These are phyloP conservation scores for Zopfochytrium polystomum DNA, from an alignment of 371 early-diverging fungal species.

Conservation along the genomic window DNA sequence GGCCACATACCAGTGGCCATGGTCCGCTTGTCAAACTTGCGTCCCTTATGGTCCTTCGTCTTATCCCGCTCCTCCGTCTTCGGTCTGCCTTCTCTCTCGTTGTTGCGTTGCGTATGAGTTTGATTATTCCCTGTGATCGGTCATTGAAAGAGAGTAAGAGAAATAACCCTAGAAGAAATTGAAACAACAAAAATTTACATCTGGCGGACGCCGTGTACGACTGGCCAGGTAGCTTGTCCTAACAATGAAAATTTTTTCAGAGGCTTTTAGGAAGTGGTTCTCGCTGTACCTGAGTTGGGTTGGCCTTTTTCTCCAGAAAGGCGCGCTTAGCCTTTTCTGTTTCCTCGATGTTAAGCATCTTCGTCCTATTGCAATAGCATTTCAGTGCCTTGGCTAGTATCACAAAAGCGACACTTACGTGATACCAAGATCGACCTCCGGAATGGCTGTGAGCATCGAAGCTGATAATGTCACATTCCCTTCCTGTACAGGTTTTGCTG, in stretches of 20 bases:
- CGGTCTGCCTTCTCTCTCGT: constrained; percentile 2
- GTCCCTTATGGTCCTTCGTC: background rate
- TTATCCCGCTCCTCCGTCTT: constrained; percentile 3
- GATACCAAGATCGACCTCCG: constrained; percentile 88
- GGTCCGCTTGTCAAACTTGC: constrained; percentile 36
- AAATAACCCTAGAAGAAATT: background rate
- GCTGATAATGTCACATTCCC: constrained; percentile 85
- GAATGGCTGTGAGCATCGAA: constrained; percentile 89
- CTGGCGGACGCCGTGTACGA: background rate
- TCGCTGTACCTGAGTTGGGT: too few species aligned
- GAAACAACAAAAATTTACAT: background rate
- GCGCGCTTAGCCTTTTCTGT: constrained; percentile 77
- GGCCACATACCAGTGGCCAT: constrained; percentile 56
- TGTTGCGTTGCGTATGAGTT: constrained; percentile 18
- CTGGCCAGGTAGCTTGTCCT: constrained; percentile 6
- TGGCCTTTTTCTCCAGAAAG: constrained; percentile 40
- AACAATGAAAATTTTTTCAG: constrained; percentile 25
- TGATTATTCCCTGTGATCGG: constrained; percentile 34
- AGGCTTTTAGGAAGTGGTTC: constrained; percentile 30
- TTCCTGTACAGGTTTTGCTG: constrained; percentile 63
- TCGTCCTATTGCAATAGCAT: constrained; percentile 47
- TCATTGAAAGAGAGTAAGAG: background rate
- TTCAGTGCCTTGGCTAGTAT: background rate
- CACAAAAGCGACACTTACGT: constrained; percentile 47
- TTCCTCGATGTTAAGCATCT: constrained; percentile 77